Evolutionary conservation across 176 grass and related monocot genomes (phyloP).

Genomic region (Bromus sterilis): DNA sequence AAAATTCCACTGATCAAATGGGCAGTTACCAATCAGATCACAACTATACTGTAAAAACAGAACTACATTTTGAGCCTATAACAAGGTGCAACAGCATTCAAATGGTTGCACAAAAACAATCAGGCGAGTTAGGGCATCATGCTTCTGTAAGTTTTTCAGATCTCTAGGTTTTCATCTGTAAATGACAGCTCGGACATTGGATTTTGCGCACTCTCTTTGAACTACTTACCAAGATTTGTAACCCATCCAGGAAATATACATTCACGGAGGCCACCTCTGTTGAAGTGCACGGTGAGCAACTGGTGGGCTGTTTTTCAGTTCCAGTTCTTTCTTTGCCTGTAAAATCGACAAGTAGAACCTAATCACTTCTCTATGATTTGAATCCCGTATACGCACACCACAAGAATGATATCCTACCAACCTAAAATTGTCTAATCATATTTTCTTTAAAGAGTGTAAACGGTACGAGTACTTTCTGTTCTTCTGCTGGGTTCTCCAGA

Average conservation of each 20-base stretch:
- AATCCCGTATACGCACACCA: conserved; percentile 14
- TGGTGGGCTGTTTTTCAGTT: conserved; percentile 48
- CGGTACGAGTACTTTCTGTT: conserved; percentile 97
- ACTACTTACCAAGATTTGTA: conserved; percentile 7
- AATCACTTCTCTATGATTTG: conserved; percentile 27
- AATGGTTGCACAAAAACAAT: conserved; percentile 8
- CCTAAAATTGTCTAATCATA: conserved; percentile 67
- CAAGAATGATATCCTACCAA: conserved; percentile 47
- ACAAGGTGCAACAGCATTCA: conserved; percentile 12
- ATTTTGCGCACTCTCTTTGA: background rate
- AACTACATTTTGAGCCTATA: conserved; percentile 18
- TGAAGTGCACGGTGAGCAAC: conserved; percentile 12
- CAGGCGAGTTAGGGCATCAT: background rate
- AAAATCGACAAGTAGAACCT: conserved; percentile 38
- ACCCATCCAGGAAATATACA: conserved; percentile 28
- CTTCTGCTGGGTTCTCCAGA: conserved; percentile 96
- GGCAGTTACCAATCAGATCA: background rate
- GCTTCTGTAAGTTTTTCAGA: conserved; percentile 9
- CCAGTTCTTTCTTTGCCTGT: conserved; percentile 93
- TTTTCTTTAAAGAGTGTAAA: conserved; percentile 96
- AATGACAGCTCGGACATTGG: background rate
- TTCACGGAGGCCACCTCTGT: conserved; percentile 12
- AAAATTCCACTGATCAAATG: conserved; percentile 4
- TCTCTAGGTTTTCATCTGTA: no score
- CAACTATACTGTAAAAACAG: conserved; percentile 7